Percentiles rank a stretch among this genome's conserved stretches.
Evolutionary conservation across 169 alveolate species (phyloP).

Genomic region (Plasmodium reichenowi): DNA sequence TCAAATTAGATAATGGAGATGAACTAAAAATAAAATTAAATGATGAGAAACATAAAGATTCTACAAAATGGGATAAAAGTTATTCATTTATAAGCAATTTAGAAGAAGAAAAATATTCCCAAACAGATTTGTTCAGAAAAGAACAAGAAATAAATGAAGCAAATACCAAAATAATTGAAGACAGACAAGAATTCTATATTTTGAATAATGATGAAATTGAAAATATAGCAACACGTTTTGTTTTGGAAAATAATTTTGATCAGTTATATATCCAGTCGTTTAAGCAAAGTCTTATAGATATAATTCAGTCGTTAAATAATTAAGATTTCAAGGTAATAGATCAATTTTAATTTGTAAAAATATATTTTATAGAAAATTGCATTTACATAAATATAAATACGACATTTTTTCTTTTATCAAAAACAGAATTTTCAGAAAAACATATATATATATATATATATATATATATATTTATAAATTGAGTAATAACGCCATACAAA

Average conservation of each 20-base stretch:
- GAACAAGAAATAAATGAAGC: neutral
- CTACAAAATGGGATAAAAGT: slow-evolving; percentile 10
- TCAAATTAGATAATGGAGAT: slow-evolving; percentile 71
- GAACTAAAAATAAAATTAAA: slow-evolving; percentile 37
- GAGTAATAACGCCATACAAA: no score
- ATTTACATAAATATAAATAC: no score
- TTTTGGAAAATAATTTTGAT: slow-evolving; percentile 25
- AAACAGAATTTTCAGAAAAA: no score
- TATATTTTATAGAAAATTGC: no score
- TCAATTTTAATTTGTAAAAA: no score
- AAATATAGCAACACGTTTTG: slow-evolving; percentile 21
- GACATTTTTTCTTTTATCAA: no score
- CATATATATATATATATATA: no score
- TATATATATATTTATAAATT: no score
- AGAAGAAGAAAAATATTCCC: slow-evolving; percentile 11
- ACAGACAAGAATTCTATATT: slow-evolving; percentile 27
- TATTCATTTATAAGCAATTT: slow-evolving; percentile 48
- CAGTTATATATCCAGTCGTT: slow-evolving; percentile 19
- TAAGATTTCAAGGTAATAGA: neutral
- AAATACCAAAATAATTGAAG: slow-evolving; percentile 18
- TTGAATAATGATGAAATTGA: slow-evolving; percentile 35
- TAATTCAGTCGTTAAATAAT: slow-evolving; percentile 35
- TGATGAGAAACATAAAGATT: slow-evolving; percentile 11
- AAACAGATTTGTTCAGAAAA: slow-evolving; percentile 9
- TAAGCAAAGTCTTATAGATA: slow-evolving; percentile 55